These are phyloP conservation scores for Geosmithia putterillii DNA, from an alignment of 2,329 filamentous ascomycete species.

Conservation along the genomic window DNA sequence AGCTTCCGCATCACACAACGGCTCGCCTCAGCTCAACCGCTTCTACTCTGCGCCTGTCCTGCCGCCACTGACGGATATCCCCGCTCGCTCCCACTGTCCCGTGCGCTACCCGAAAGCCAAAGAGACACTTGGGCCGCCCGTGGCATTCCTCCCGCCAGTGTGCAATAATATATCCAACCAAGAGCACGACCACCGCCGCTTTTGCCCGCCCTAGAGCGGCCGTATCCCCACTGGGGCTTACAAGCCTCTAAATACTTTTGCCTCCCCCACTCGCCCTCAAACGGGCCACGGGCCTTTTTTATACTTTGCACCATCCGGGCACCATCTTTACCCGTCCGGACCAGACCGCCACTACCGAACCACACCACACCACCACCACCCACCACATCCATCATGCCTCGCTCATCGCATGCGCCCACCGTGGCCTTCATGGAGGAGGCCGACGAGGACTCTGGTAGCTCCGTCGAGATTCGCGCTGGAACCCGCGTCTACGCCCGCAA, in stretches of 20 bases:
- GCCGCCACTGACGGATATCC: not conserved
- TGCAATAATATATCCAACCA: not conserved
- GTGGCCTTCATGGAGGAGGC: conserved; percentile 37
- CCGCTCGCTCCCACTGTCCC: conserved; percentile 1
- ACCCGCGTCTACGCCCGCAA: conserved; percentile 34
- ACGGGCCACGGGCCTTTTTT: not conserved
- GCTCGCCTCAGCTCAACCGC: too few species aligned
- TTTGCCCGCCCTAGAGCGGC: conserved; percentile 1
- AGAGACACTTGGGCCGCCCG: not conserved
- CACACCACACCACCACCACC: not conserved
- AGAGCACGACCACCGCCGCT: not conserved
- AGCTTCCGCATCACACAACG: too few species aligned
- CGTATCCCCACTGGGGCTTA: conserved; percentile 2
- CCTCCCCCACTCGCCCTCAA: not conserved
- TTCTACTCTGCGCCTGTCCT: not conserved
- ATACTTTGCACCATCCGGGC: not conserved
- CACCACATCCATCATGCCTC: conserved; percentile 25
- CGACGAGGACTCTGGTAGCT: conserved; percentile 36
- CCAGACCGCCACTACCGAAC: not conserved
- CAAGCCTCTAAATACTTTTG: not conserved
- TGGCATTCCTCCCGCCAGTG: not conserved
- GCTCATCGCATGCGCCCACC: conserved; percentile 15
- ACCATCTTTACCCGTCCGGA: not conserved
- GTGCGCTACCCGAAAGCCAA: conserved; percentile 1
- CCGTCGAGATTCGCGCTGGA: conserved; percentile 23